phyloP scores from a whole-genome alignment of 1,139 yeast species.

The Scheffersomyces stambukii region DNA sequence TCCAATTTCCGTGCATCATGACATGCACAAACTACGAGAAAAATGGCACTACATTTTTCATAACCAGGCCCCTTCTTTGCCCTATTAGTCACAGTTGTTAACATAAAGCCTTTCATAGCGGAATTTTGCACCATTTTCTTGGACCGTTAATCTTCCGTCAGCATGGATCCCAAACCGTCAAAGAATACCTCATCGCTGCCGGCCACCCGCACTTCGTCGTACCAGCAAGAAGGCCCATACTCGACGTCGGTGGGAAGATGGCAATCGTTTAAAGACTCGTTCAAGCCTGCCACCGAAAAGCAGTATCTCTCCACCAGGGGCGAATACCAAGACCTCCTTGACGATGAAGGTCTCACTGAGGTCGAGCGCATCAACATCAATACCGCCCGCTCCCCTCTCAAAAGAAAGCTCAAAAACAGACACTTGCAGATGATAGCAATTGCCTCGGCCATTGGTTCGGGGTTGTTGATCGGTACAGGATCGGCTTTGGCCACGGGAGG shows the following conservation, averaged over 20 bases:
- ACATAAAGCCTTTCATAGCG: too few relatives aligned
- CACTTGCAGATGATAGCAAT: slow-evolving; percentile 65
- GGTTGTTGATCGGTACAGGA: slow-evolving; percentile 31
- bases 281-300: slow-evolving; percentile 25
- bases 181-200: too few relatives aligned
- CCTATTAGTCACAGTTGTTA: too few relatives aligned
- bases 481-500: slow-evolving; percentile 51
- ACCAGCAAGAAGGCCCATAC: slow-evolving; percentile 3
- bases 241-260: slow-evolving; percentile 27
- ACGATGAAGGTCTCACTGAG: slow-evolving; percentile 20
- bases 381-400: slow-evolving; percentile 35
- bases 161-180: too few relatives aligned
- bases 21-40: too few relatives aligned
- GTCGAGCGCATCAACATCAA: slow-evolving; percentile 32
- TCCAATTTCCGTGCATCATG: too few relatives aligned
- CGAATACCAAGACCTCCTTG: slow-evolving; percentile 13
- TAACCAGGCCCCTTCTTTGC: too few relatives aligned
- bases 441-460: slow-evolving; percentile 76
- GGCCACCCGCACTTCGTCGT: too few relatives aligned
- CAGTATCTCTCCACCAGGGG: slow-evolving; percentile 12
- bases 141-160: too few relatives aligned
- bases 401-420: slow-evolving; percentile 31
- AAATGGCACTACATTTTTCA: too few relatives aligned
- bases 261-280: slow-evolving; percentile 37
- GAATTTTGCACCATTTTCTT: too few relatives aligned